Base-by-base conservation (phyloP, 1,284 basidiomycete genomes). In the Malassezia cuniculi region DNA sequence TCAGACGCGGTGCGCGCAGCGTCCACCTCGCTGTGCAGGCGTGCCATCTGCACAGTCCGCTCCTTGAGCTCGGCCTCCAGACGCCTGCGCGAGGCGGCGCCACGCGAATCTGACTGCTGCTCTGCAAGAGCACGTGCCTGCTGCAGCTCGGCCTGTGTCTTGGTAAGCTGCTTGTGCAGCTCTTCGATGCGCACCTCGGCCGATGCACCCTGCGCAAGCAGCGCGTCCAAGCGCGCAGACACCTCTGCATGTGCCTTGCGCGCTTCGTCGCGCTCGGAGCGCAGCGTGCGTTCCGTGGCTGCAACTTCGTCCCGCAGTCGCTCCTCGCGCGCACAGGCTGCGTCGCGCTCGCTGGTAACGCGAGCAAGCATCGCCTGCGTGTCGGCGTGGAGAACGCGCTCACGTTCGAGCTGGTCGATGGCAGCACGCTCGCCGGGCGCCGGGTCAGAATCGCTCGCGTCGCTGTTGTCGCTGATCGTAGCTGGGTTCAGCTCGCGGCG, bases 101-200 rank as follows among this genome's bases (percentile, higher is more conserved):
- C 11, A 11, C 22, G 22, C 22, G 11, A 11, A 6, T 24, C 22
- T 6, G 22, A 6, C 22, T 6, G 7, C 22, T 24, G 7, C 7
- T 24, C 22, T 24, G 22, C 22, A 24, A 6, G 22, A 11, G n/a
- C n/a, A n/a, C 50, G 36, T 3, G 48, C 55, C 31, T 53, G 50
- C 14, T 50, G 44, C 3, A 44, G 43, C 24, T 60, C 57, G 11
- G 48, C 27, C 17, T 59, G 53, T 0, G 59, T 55, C 8, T 33
- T 34, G 10, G 49, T 48, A 1, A 59, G 42, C 36, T 60, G 55
- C 27, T 49, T 45, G 15, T 51, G 50, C 16, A 61, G 39, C 27
- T 60, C 59, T 14, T 55, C 54, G 34, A 61, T 61, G 7, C 54
- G 46, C 12, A 47, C 43, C 22, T 60, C 55, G 2, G 59, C 57